phyloP scores from a whole-genome alignment of 495 filamentous ascomycete genomes.

The Elasticomyces elasticus region DNA sequence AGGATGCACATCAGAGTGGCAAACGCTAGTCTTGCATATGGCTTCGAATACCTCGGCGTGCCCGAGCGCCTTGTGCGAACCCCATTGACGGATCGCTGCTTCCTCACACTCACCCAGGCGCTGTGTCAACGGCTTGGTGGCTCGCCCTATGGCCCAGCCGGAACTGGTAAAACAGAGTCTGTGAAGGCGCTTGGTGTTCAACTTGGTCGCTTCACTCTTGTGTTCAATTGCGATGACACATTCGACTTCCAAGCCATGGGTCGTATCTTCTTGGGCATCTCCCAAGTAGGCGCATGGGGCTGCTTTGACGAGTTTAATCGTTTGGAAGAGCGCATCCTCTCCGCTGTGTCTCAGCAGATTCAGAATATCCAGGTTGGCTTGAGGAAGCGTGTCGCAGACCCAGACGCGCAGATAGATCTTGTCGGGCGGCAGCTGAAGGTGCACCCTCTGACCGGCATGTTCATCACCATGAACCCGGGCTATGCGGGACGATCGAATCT shows the following conservation, averaged over 20 bases:
- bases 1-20: slow-evolving; percentile 92
- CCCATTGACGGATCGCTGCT: slow-evolving; percentile 93
- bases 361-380: slow-evolving; percentile 97
- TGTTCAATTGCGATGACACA: slow-evolving; percentile 98
- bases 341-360: slow-evolving; percentile 95
- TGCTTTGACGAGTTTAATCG: slow-evolving; percentile 99
- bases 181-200: slow-evolving; percentile 96
- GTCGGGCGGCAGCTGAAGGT: slow-evolving; percentile 80
- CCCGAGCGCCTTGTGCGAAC: slow-evolving; percentile 92
- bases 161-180: slow-evolving; percentile 98
- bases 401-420: slow-evolving; percentile 80
- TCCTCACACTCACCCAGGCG: slow-evolving; percentile 92
- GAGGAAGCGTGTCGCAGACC: slow-evolving; percentile 65
- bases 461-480: slow-evolving; percentile 99
- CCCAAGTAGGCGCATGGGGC: slow-evolving; percentile 97
- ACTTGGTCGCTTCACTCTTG: slow-evolving; percentile 91
- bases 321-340: slow-evolving; percentile 91
- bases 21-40: slow-evolving; percentile 88
- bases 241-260: slow-evolving; percentile 99
- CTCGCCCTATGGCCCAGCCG: slow-evolving; percentile 93
- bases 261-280: slow-evolving; percentile 97
- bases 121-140: slow-evolving; percentile 90
- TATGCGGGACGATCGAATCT: slow-evolving; percentile 97
- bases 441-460: slow-evolving; percentile 89
- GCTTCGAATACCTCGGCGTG: slow-evolving; percentile 95